These are phyloP conservation scores for Thelonectria olida DNA, from an alignment of 2,329 filamentous ascomycete species.

Conservation along the genomic window DNA sequence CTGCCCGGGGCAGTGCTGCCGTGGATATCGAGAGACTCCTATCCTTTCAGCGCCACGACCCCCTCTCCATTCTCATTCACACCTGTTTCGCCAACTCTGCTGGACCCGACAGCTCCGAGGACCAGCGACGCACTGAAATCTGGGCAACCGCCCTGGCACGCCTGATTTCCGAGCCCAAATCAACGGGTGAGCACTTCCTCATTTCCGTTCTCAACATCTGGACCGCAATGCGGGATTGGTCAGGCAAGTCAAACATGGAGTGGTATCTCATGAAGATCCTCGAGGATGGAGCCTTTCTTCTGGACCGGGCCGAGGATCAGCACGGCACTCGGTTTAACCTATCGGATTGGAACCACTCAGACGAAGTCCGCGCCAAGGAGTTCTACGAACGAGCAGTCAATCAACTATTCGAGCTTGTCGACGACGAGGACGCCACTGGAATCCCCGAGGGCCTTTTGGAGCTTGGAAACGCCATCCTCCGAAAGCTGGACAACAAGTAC, in stretches of 20 bases:
- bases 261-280: conserved; percentile 95
- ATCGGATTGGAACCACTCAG: conserved; percentile 78
- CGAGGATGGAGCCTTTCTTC: conserved; percentile 88
- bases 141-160: conserved; percentile 91
- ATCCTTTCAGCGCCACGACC: conserved; percentile 89
- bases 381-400: conserved; percentile 88
- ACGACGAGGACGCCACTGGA: conserved; percentile 83
- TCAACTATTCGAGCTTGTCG: conserved; percentile 84
- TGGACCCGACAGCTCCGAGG: conserved; percentile 82
- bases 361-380: conserved; percentile 83
- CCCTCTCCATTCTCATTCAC: conserved; percentile 84
- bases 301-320: conserved; percentile 86
- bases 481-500: conserved; percentile 76
- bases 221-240: conserved; percentile 88
- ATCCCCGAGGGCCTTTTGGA: conserved; percentile 88
- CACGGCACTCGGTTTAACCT: conserved; percentile 76
- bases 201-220: conserved; percentile 88
- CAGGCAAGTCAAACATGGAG: conserved; percentile 88
- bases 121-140: conserved; percentile 79
- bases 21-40: conserved; percentile 82
- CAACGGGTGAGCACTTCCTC: conserved; percentile 81
- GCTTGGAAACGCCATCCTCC: conserved; percentile 84
- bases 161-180: conserved; percentile 80
- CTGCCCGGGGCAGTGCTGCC: conserved; percentile 57
- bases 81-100: conserved; percentile 90